These are phyloP conservation scores for Naganishia sp. DNA, from an alignment of 1,284 basidiomycete genomes.

Conservation along the genomic window DNA sequence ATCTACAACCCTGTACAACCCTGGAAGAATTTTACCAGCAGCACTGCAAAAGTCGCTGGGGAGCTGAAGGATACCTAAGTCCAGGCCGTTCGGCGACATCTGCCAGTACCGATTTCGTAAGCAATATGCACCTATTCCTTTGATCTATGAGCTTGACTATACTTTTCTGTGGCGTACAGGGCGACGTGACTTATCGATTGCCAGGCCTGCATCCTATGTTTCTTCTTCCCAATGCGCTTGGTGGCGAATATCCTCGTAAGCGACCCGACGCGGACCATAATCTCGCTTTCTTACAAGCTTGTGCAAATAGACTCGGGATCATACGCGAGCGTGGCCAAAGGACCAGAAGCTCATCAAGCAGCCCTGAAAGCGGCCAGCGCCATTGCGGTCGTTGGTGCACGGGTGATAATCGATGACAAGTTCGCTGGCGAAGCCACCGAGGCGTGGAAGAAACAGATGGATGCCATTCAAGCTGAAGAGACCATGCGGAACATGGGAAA, in stretches of 20 bases:
- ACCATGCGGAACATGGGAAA: slow-evolving; percentile 3
- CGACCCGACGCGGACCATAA: not conserved
- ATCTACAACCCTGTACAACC: slow-evolving; percentile 43
- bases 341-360: slow-evolving; percentile 41
- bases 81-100: slow-evolving; percentile 5
- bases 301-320: slow-evolving; percentile 16
- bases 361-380: slow-evolving; percentile 49
- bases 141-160: not conserved
- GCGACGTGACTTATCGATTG: slow-evolving; percentile 26
- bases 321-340: slow-evolving; percentile 33
- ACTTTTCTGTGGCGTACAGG: not conserved
- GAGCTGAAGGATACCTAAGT: slow-evolving; percentile 9
- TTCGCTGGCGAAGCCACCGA: slow-evolving; percentile 43
- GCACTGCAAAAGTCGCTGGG: slow-evolving; percentile 29
- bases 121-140: not conserved
- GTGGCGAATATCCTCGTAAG: slow-evolving; percentile 29
- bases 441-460: slow-evolving; percentile 40
- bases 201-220: slow-evolving; percentile 31
- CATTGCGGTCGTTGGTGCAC: slow-evolving; percentile 47
- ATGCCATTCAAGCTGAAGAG: slow-evolving; percentile 35
- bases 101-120: slow-evolving; percentile 30
- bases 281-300: no score
- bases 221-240: slow-evolving; percentile 22
- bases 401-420: slow-evolving; percentile 46
- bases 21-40: slow-evolving; percentile 36